Conservation (phyloP, 2,329 filamentous ascomycete genomes). For the Raffaelea deltoideospora region DNA sequence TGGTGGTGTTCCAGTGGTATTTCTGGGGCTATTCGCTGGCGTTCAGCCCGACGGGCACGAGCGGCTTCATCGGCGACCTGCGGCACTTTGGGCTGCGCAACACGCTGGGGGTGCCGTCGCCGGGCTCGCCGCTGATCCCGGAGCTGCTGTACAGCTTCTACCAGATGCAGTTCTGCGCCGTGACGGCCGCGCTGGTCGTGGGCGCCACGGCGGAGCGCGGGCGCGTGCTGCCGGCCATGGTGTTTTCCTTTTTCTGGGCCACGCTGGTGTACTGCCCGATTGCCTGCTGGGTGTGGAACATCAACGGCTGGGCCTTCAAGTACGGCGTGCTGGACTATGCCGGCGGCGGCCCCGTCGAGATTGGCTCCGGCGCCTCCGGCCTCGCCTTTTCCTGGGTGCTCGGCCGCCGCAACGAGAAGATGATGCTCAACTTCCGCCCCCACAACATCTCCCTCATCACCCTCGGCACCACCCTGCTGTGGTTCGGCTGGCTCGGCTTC, state of each 20-base stretch:
- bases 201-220: conserved; percentile 90
- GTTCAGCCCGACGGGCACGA: conserved; percentile 68
- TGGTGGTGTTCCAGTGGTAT: conserved; percentile 97
- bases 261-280: conserved; percentile 95
- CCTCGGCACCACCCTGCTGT: conserved; percentile 85
- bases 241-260: conserved; percentile 93
- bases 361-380: conserved; percentile 82
- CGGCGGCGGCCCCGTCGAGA: conserved; percentile 93
- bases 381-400: conserved; percentile 93
- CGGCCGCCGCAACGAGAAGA: conserved; percentile 91
- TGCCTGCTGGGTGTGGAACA: conserved; percentile 93
- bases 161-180: conserved; percentile 96
- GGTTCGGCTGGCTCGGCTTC: conserved; percentile 98
- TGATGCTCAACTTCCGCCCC: conserved; percentile 99
- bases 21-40: conserved; percentile 98
- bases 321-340: conserved; percentile 94
- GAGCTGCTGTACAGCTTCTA: conserved; percentile 91
- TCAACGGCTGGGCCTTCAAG: conserved; percentile 81
- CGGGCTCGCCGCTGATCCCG: conserved; percentile 75
- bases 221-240: conserved; percentile 81
- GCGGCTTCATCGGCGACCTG: conserved; percentile 83
- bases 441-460: conserved; percentile 98
- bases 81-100: conserved; percentile 79
- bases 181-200: conserved; percentile 81
- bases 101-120: conserved; percentile 69